Conservation (phyloP, 225 moss, liverwort and hornwort genomes). For the Asterella californica region DNA sequence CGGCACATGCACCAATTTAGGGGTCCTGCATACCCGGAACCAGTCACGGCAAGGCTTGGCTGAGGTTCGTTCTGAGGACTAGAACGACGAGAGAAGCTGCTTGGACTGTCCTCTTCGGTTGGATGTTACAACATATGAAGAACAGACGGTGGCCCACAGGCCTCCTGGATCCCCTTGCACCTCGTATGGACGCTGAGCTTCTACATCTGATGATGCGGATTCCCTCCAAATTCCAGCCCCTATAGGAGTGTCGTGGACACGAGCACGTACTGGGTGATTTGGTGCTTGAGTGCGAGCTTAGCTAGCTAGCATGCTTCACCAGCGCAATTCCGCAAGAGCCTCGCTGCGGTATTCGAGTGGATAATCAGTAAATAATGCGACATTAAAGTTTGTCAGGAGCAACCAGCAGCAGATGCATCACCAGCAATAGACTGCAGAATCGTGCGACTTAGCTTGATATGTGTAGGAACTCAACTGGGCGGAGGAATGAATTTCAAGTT, state of each 20-base stretch:
- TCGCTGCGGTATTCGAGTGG: background rate
- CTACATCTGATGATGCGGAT: slow-evolving; percentile 10
- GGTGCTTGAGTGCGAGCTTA: background rate
- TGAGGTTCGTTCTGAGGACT: background rate
- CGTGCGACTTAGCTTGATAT: background rate
- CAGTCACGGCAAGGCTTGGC: background rate
- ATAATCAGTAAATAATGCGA: background rate
- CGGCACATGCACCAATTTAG: background rate
- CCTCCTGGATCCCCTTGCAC: slow-evolving; percentile 3
- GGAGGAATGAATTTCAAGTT: background rate
- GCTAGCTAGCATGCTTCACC: slow-evolving; percentile 1
- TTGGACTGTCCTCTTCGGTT: background rate
- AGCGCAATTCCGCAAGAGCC: background rate
- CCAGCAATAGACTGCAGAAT: background rate
- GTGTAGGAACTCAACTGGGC: background rate
- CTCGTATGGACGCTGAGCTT: background rate
- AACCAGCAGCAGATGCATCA: background rate
- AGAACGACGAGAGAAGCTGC: background rate
- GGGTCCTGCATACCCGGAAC: background rate
- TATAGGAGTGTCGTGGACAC: background rate
- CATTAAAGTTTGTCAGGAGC: background rate
- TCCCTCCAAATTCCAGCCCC: background rate
- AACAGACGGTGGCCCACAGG: background rate
- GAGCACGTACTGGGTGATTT: slow-evolving; percentile 1
- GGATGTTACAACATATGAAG: background rate